Base-by-base conservation (phyloP, 768 basidiomycete species). In the Hygrophoropsis aurantiaca region DNA sequence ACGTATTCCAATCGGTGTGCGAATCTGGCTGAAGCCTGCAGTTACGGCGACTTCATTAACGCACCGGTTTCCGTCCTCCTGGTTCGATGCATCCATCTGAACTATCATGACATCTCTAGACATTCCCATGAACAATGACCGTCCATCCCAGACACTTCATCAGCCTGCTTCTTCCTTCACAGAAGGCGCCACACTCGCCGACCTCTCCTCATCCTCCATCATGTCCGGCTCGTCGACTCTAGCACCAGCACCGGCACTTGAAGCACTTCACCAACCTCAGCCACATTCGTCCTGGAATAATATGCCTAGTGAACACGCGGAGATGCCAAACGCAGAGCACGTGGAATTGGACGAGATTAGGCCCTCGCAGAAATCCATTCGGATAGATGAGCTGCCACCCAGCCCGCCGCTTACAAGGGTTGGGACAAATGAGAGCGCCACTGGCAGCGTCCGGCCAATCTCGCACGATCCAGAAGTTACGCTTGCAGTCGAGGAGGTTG, bases 321-420 rank as follows among this genome's bases (percentile, higher is more conserved):
- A 37, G 1, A 46, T 40, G 5, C 34, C 37, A 21, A 49, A 43
- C 39, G 39, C 25, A 1, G 45, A 53, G 18, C 47, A 51, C 27
- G 52, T 40, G n/a, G 42, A 25, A 25, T 45, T 24, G 10, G 33
- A 32, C 25, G 37, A 21, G 41, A 25, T 15, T n/a, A 24, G 36
- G 18, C 21, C 16, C 42, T 41, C 13, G n/a, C 33, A n/a, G 37
- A 48, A 15, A 54, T 53, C 41, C 54, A 47, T 50, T 50, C 43
- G 47, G 40, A 4, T 43, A 9, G 59, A 62, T 40, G 57, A 43
- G 20, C 38, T 64, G 19, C 64, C 68, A 36, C 65, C 58, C 3
- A 69, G 68, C 21, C 69, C 58, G 16, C 55, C 66, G 26, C 58
- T 65, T 30, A 62, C 67, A 11, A 52, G 57, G 35, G 59, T 56